phyloP scores from a whole-genome alignment of 164 flowering plant genomes.

The Dillenia suffruticosa region DNA sequence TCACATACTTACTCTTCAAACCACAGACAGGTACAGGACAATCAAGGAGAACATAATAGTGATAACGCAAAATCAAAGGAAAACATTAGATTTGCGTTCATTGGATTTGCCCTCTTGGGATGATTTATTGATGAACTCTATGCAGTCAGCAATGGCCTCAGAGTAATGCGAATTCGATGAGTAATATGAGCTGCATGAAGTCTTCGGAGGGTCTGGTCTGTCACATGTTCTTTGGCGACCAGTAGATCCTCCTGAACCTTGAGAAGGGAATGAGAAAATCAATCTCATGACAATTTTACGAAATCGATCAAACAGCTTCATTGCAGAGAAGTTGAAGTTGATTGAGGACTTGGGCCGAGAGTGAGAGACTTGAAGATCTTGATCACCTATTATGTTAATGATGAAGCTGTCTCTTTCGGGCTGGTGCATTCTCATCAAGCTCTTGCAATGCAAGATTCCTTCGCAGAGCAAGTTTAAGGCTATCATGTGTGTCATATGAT shows the following conservation, averaged over 20 bases:
- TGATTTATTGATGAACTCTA: conserved; percentile 50
- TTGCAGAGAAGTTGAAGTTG: conserved; percentile 38
- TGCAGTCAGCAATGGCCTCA: conserved; percentile 55
- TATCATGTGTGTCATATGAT: conserved; percentile 43
- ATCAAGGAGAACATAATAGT: not conserved
- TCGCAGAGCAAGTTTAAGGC: conserved; percentile 40
- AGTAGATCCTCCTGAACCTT: conserved; percentile 2
- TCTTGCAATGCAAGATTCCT: not conserved
- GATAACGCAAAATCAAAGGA: conserved; percentile 14
- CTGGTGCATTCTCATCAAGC: conserved; percentile 21
- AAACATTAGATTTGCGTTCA: conserved; percentile 17
- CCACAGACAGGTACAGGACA: not conserved
- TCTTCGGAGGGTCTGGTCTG: conserved; percentile 60
- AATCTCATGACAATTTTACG: conserved; percentile 60
- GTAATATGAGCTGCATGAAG: conserved; percentile 37
- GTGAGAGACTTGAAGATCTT: not conserved
- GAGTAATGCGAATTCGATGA: conserved; percentile 39
- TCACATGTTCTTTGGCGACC: conserved; percentile 22
- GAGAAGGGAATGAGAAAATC: conserved; percentile 40
- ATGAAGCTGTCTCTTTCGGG: conserved; percentile 37
- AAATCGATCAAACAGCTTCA: conserved; percentile 65
- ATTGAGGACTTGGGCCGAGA: not conserved
- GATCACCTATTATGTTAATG: conserved; percentile 27
- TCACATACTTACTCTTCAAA: too few relatives aligned
- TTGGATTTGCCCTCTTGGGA: conserved; percentile 18